Percentiles rank a stretch among this genome's conserved stretches.
phyloP scores from a whole-genome alignment of 2,329 filamentous ascomycete genomes.

The Epichloe sylvatica region DNA sequence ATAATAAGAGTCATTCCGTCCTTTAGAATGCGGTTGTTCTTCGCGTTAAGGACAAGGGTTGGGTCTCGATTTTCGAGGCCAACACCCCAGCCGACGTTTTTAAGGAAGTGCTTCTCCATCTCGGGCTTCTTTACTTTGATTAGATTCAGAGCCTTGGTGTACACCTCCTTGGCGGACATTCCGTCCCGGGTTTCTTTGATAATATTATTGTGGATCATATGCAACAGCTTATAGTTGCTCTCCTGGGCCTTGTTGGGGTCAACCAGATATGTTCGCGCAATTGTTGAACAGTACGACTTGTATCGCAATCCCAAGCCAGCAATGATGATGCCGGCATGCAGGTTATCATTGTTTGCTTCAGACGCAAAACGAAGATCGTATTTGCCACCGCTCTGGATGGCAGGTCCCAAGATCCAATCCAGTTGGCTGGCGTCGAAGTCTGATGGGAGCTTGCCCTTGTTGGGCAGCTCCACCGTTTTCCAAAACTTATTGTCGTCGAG shows the following conservation, averaged over 20 bases:
- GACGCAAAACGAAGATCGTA: slow-evolving; percentile 77
- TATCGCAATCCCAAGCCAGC: slow-evolving; percentile 86
- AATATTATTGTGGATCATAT: slow-evolving; percentile 74
- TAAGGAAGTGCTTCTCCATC: slow-evolving; percentile 85
- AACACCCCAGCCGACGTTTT: slow-evolving; percentile 82
- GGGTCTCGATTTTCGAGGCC: slow-evolving; percentile 82
- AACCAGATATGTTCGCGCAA: slow-evolving; percentile 88
- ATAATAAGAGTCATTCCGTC: slow-evolving; percentile 96
- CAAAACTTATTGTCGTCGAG: slow-evolving; percentile 92
- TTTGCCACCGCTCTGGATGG: slow-evolving; percentile 88
- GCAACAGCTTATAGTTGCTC: slow-evolving; percentile 79
- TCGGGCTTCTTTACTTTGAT: slow-evolving; percentile 88
- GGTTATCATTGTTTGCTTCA: slow-evolving; percentile 64
- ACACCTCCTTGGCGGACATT: slow-evolving; percentile 74
- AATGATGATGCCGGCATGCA: slow-evolving; percentile 89
- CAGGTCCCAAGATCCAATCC: slow-evolving; percentile 85
- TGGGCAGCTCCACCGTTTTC: slow-evolving; percentile 58
- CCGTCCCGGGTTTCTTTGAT: slow-evolving; percentile 86
- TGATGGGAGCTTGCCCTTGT: slow-evolving; percentile 61
- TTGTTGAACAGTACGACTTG: slow-evolving; percentile 86
- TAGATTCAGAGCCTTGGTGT: slow-evolving; percentile 67
- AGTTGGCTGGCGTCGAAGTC: slow-evolving; percentile 82
- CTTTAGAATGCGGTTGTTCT: slow-evolving; percentile 70
- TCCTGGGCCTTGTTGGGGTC: slow-evolving; percentile 96
- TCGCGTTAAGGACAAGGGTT: slow-evolving; percentile 72